Percentiles rank a stretch among this genome's conserved stretches.
Conservation (phyloP, 768 basidiomycete species). For the Macrocybe gigantea region DNA sequence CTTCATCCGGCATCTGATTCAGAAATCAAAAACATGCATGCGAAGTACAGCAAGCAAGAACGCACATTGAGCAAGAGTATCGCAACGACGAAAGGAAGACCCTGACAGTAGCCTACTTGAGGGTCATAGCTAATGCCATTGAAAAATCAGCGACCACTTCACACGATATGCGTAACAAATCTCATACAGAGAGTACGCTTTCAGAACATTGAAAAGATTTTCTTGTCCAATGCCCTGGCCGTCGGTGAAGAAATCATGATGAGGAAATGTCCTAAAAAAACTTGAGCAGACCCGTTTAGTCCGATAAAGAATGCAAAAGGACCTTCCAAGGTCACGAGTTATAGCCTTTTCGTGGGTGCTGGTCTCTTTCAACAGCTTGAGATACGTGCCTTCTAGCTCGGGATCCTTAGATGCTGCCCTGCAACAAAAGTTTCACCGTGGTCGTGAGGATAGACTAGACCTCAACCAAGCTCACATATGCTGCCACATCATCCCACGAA, state of each 20-base stretch:
- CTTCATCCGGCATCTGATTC: constrained; percentile 96
- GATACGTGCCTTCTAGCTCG: constrained; percentile 78
- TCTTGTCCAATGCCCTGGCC: constrained; percentile 95
- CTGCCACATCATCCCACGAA: constrained; percentile 96
- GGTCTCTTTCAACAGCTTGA: constrained; percentile 72
- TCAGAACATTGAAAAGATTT: constrained; percentile 95
- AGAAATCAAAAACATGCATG: constrained; percentile 6
- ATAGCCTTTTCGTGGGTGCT: constrained; percentile 95
- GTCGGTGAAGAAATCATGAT: constrained; percentile 93
- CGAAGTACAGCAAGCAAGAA: not conserved
- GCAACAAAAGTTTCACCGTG: not conserved
- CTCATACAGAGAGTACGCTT: constrained; percentile 89
- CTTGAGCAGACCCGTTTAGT: constrained; percentile 6
- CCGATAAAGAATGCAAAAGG: constrained; percentile 9
- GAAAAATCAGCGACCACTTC: too few species aligned
- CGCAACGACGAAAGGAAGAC: constrained; percentile 93
- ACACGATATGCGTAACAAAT: not conserved
- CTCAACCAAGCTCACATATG: constrained; percentile 55
- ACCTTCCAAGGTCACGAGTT: constrained; percentile 85
- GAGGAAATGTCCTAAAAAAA: constrained; percentile 79
- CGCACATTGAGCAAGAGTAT: constrained; percentile 86
- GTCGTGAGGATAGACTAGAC: constrained; percentile 1
- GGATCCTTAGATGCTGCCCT: constrained; percentile 94
- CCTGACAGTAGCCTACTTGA: constrained; percentile 97
- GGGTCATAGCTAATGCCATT: constrained; percentile 60